phyloP scores from a whole-genome alignment of 371 early-diverging fungal genomes.

The Mortierella polycephala region DNA sequence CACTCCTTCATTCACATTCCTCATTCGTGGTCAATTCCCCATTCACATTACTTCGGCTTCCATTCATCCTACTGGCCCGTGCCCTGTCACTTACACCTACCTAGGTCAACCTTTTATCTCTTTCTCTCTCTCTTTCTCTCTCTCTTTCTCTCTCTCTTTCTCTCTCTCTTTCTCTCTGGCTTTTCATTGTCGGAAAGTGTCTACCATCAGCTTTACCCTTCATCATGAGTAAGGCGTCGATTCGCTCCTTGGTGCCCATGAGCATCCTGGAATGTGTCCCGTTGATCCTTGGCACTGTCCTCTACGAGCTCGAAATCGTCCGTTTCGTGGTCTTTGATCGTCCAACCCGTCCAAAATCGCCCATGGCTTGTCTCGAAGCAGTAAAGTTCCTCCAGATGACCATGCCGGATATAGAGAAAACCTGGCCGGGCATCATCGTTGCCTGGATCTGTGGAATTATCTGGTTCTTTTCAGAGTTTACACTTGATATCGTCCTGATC shows the following conservation, averaged over 20 bases:
- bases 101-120: too few species aligned
- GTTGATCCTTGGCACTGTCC: slow-evolving; percentile 19
- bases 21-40: too few species aligned
- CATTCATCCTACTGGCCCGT: too few species aligned
- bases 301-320: slow-evolving; percentile 22
- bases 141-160: too few species aligned
- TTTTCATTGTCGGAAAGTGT: too few species aligned
- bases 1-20: too few species aligned
- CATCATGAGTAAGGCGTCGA: too few species aligned
- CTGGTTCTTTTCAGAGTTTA: slow-evolving; percentile 35
- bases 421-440: slow-evolving; percentile 16
- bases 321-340: slow-evolving; percentile 21
- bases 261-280: slow-evolving; percentile 28
- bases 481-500: slow-evolving; percentile 19
- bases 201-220: too few species aligned
- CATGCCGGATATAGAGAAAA: slow-evolving; percentile 8
- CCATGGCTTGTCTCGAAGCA: slow-evolving; percentile 14
- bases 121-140: too few species aligned
- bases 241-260: slow-evolving; percentile 8
- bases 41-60: too few species aligned
- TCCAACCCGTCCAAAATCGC: slow-evolving; percentile 11
- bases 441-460: slow-evolving; percentile 25
- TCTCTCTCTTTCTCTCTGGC: too few species aligned
- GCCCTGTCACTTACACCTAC: too few species aligned
- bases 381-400: slow-evolving; percentile 23